Conservation (phyloP, 2,329 filamentous ascomycete species). For the Claviceps sp. region DNA sequence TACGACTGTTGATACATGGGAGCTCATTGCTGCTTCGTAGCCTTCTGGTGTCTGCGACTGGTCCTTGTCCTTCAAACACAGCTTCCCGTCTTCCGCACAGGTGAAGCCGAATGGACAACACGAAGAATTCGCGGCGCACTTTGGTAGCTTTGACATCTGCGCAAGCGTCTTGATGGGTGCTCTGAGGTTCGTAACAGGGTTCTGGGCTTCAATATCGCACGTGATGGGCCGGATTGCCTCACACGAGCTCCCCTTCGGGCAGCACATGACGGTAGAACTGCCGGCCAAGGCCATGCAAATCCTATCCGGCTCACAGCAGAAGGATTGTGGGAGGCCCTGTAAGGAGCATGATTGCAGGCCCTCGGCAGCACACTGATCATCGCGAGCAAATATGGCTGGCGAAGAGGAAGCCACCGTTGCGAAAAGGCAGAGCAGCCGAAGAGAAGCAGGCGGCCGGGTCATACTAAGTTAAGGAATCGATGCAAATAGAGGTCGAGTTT, state of each 20-base stretch:
- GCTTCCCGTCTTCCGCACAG: constrained; percentile 33
- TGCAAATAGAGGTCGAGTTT: neutral
- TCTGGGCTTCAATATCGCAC: constrained; percentile 49
- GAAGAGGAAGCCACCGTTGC: constrained; percentile 4
- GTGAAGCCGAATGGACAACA: constrained; percentile 65
- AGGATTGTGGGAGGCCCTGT: constrained; percentile 42
- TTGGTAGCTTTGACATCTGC: constrained; percentile 39
- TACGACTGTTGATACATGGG: constrained; percentile 9
- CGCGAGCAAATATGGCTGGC: constrained; percentile 26
- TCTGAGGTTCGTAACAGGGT: constrained; percentile 40
- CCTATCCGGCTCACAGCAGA: constrained; percentile 47
- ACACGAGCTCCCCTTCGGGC: constrained; percentile 46
- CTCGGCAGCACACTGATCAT: constrained; percentile 36
- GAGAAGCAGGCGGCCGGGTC: constrained; percentile 2
- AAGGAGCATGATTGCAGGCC: constrained; percentile 37
- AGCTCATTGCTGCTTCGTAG: constrained; percentile 8
- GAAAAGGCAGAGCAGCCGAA: constrained; percentile 7
- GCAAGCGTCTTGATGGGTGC: constrained; percentile 54
- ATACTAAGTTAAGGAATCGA: neutral
- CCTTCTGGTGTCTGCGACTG: constrained; percentile 28
- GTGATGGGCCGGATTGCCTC: constrained; percentile 47
- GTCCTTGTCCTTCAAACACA: constrained; percentile 40
- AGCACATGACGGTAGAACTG: constrained; percentile 58
- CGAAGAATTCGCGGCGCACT: constrained; percentile 35
- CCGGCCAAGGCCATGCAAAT: constrained; percentile 49